Conservation (phyloP, 441 rosid species). For the Codiaeum variegatum region DNA sequence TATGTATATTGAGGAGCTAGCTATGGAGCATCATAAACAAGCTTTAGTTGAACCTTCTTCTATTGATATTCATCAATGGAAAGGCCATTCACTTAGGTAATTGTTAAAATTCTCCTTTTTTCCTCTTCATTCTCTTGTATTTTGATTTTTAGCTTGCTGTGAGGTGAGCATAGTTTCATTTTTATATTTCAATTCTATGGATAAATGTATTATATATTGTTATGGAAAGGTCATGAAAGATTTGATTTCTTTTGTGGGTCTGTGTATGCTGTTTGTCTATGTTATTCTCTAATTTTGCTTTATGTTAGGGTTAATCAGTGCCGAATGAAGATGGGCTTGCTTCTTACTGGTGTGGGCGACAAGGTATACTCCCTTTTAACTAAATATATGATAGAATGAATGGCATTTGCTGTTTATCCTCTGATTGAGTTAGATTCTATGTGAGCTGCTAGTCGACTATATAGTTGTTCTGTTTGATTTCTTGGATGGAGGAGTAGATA, state of each 20-base stretch:
- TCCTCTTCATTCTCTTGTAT: not conserved
- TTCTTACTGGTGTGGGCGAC: constrained; percentile 89
- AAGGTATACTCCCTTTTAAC: constrained; percentile 41
- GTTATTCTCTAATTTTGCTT: constrained; percentile 20
- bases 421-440: not conserved
- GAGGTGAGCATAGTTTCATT: not conserved
- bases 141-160: not conserved
- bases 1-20: constrained; percentile 45
- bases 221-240: not conserved
- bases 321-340: constrained; percentile 71
- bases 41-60: constrained; percentile 43
- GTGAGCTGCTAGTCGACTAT: not conserved
- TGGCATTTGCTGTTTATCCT: not conserved
- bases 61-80: constrained; percentile 63
- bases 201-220: not conserved
- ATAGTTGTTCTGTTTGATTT: not conserved
- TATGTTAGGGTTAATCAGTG: constrained; percentile 67
- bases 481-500: not conserved
- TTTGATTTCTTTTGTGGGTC: not conserved
- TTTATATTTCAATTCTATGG: not conserved
- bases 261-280: not conserved
- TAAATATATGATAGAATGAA: not conserved
- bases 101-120: not conserved
- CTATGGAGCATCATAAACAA: constrained; percentile 54
- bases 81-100: constrained; percentile 70